Base-by-base conservation (phyloP, 495 filamentous ascomycete species). In the Aspergillus coremiiformis region DNA sequence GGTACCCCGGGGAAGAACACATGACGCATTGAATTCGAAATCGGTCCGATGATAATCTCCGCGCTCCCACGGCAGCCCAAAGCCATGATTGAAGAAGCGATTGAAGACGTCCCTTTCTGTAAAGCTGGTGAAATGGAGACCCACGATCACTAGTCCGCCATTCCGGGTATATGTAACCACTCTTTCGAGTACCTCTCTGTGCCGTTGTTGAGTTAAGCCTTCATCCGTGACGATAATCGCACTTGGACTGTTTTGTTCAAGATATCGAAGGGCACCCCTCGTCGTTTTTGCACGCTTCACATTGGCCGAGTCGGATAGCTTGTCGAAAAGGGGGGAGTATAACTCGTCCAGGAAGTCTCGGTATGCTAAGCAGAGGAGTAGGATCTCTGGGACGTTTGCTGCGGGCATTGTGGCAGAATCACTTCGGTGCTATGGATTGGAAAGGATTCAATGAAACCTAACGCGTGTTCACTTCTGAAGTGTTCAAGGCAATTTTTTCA, bases 1-100 rank as follows among this genome's bases (percentile, higher is more conserved):
- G 5, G 30, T 26, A 39, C 52, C 54, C 19, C 43, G 39, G 15
- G 60, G 49, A n/a, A 59, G 27, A 12, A 32, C 20, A 23, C 27
- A 20, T 3, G 54, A 45, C 5, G 53, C 49, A 43, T 57, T 61
- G 30, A 55, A 63, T 33, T 42, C 29, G 60, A 61, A 67, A 17
- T 43, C 50, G 19, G 62, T 60, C 35, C 66, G 63, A 44, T 66
- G 46, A 49, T 72, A 74, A 17, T 58, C 54, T 2, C 69, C 73
- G 15, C 11, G 45, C 15, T 50, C 32, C 73, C 73, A 75, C n/a
- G 67, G 57, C 15, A 77, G 61, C 15, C 61, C 66, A 49, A 69
- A 62, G 14, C 26, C 43, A 27, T 4, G 4, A 8, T 55, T 19
- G 41, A 57, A 69, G 49, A 68, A 65, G 8, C 46, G 43, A 5